Evolutionary conservation across 1,284 basidiomycete species (phyloP).

Genomic region (Rhodotorula sp.): DNA sequence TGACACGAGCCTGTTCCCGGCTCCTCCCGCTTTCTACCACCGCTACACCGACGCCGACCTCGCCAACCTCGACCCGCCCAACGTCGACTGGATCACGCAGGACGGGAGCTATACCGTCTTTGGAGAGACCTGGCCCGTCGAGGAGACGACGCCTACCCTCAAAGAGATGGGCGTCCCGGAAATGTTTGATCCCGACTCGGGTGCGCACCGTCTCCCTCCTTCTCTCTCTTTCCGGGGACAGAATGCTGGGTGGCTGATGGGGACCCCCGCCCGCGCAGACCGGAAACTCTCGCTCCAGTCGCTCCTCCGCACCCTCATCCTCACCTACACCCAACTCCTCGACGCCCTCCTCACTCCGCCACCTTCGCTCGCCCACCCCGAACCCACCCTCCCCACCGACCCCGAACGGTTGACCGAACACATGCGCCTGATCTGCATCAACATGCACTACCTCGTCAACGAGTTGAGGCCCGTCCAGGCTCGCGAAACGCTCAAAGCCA

Average conservation of each 20-base stretch:
- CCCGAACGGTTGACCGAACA: slow-evolving; percentile 43
- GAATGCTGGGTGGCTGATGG: neutral
- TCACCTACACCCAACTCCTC: slow-evolving; percentile 46
- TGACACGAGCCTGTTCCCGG: slow-evolving; percentile 44
- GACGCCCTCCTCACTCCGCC: slow-evolving; percentile 44
- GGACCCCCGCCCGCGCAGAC: slow-evolving; percentile 5
- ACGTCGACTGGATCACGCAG: slow-evolving; percentile 46
- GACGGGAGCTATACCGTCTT: slow-evolving; percentile 46
- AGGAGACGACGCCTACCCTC: slow-evolving; percentile 43
- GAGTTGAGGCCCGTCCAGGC: slow-evolving; percentile 47
- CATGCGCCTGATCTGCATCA: slow-evolving; percentile 43
- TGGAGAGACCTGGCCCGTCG: slow-evolving; percentile 46
- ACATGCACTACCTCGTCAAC: slow-evolving; percentile 48
- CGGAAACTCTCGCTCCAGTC: slow-evolving; percentile 42
- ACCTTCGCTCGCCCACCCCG: slow-evolving; percentile 38
- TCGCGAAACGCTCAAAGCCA: slow-evolving; percentile 45
- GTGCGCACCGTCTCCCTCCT: slow-evolving; percentile 8
- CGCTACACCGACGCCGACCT: slow-evolving; percentile 46
- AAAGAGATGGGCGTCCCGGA: slow-evolving; percentile 43
- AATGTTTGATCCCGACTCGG: slow-evolving; percentile 34
- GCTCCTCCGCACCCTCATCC: slow-evolving; percentile 42
- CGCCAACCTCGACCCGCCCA: slow-evolving; percentile 41
- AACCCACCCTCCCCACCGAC: slow-evolving; percentile 20
- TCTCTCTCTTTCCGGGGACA: too few relatives aligned
- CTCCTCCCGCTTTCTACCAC: slow-evolving; percentile 44